These are phyloP conservation scores for Paramarasmius palmivorus DNA, from an alignment of 1,284 basidiomycete genomes.

Conservation along the genomic window DNA sequence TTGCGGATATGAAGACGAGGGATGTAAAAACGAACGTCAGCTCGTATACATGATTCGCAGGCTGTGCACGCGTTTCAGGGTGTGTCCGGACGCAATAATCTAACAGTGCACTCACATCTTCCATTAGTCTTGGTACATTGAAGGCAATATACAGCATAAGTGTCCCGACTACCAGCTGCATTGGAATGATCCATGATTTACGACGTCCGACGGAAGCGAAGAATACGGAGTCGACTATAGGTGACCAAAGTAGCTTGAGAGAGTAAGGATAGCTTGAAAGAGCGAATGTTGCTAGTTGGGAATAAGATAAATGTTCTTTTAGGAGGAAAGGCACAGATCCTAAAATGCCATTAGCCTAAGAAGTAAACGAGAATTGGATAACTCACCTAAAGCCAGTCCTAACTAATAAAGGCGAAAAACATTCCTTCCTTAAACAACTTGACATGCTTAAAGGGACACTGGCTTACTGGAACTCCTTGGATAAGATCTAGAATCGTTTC, in stretches of 20 bases:
- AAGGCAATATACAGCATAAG: slow-evolving; percentile 88
- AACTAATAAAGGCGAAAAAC: slow-evolving; percentile 43
- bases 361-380: neutral
- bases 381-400: slow-evolving; percentile 71
- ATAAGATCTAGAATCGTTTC: slow-evolving; percentile 65
- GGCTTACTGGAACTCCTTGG: slow-evolving; percentile 92
- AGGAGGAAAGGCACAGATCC: slow-evolving; percentile 97
- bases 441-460: slow-evolving; percentile 16
- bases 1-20: slow-evolving; percentile 94
- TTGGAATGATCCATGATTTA: slow-evolving; percentile 99
- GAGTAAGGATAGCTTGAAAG: slow-evolving; percentile 97
- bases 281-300: slow-evolving; percentile 93
- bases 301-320: slow-evolving; percentile 93
- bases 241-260: slow-evolving; percentile 96
- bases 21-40: slow-evolving; percentile 89
- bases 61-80: slow-evolving; percentile 12
- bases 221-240: slow-evolving; percentile 94
- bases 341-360: slow-evolving; percentile 29
- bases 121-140: slow-evolving; percentile 79
- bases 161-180: slow-evolving; percentile 88
- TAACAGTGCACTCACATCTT: slow-evolving; percentile 75
- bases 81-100: no score
- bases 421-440: neutral
- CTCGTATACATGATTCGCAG: slow-evolving; percentile 70
- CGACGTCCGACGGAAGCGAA: slow-evolving; percentile 82